Percentiles rank a stretch among this genome's conserved stretches.
phyloP scores from a whole-genome alignment of 495 filamentous ascomycete species.

The Trichoderma gamsii region DNA sequence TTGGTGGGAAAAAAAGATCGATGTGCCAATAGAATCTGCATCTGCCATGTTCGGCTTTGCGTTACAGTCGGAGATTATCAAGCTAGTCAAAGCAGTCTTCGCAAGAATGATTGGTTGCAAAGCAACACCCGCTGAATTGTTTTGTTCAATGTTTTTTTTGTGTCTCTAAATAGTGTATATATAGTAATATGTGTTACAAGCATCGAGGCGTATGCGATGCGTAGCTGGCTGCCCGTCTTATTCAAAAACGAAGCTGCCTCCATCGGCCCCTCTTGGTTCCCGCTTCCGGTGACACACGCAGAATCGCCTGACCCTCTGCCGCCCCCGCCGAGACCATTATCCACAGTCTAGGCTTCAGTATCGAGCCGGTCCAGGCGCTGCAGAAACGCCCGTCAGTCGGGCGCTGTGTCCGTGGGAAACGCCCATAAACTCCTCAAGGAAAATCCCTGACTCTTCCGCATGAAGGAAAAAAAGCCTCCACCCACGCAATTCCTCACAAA shows the following conservation, averaged over 20 bases:
- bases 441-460: background rate
- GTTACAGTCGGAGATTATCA: constrained; percentile 4
- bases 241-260: background rate
- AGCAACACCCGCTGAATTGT: background rate
- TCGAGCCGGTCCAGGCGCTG: background rate
- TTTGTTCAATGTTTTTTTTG: background rate
- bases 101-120: background rate
- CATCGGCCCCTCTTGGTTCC: constrained; percentile 11
- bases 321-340: constrained; percentile 5
- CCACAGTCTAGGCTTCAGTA: constrained; percentile 4
- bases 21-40: background rate
- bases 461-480: constrained; percentile 3
- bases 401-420: background rate
- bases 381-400: background rate
- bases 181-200: background rate
- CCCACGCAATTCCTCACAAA: background rate
- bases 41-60: background rate
- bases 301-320: constrained; percentile 9
- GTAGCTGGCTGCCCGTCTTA: background rate
- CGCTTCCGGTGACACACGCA: constrained; percentile 4
- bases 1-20: background rate
- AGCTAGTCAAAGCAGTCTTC: background rate
- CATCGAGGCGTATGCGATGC: background rate
- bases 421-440: background rate
- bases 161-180: constrained; percentile 11